Base-by-base conservation (phyloP, 352 stramenopile species). In the Globisporangium nagaii region DNA sequence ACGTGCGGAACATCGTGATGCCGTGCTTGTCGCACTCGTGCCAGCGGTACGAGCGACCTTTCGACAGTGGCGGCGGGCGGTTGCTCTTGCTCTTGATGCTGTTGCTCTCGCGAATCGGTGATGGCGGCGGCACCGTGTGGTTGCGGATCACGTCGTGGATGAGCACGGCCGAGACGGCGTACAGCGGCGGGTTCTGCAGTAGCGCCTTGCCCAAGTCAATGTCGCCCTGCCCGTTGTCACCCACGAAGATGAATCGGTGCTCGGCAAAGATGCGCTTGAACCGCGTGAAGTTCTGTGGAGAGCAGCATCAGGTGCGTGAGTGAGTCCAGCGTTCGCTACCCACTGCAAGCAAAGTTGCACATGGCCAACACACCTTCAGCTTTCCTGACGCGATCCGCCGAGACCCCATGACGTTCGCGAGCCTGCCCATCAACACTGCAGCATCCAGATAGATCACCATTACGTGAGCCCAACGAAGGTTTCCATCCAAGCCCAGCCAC, bases 91-190 rank as follows among this genome's bases (percentile, higher is more conserved):
- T 9, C n/a, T 17, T 11, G 8, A 15, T 41, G 46, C 30, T n/a
- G 19, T 11, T 39, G 43, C 25, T 60, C n/a, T n/a, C n/a, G n/a
- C n/a, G n/a, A n/a, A n/a, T n/a, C n/a, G n/a, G n/a, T n/a, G n/a
- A 8, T 31, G 19, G 9, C 24, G 24, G 20, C 3, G 22, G 17
- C 17, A 19, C 22, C 55, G 58, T 82, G 78, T 88, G 78, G 58
- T 87, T 88, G 61, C 81, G 81, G 59, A 91, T 84, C 24, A 92
- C 73, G 52, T 92, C 82, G 65, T 92, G 82, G 51, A 92, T 92
- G 6, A 92, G 67, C 40, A 92, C 82, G 19, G 66, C 66, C 1
- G 66, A 71, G 31, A 87, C 76, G 1, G 65, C 60, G 57, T 88
- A 87, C 53, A 75, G 57, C 9, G 73, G 52, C 1, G 79, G 75